A percentile compares a stretch with the other conserved stretches of the same genome.
Conservation (phyloP, 202 grass and related monocot species). For the Dendrocalamus latiflorus region DNA sequence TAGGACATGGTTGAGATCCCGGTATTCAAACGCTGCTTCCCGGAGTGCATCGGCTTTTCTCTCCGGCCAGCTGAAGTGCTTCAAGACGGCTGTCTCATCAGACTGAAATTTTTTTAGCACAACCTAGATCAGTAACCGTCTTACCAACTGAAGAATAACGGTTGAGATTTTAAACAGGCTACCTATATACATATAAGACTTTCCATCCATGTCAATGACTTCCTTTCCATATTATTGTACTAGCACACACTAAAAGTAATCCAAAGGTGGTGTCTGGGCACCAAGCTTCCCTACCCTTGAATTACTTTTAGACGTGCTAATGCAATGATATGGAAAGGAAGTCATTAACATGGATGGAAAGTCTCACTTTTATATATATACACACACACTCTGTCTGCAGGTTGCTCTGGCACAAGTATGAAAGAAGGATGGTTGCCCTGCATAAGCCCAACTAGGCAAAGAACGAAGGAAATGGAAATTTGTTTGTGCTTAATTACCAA, state of each 20-base stretch:
- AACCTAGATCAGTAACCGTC: not conserved
- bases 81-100: constrained; percentile 78
- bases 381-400: not conserved
- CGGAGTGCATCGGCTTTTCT: constrained; percentile 72
- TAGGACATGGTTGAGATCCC: constrained; percentile 54
- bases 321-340: no score
- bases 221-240: no score
- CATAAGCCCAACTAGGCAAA: not conserved
- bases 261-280: no score
- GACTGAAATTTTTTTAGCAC: constrained; percentile 25
- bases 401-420: not conserved
- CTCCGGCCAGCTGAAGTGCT: constrained; percentile 94
- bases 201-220: no score
- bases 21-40: constrained; percentile 76
- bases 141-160: not conserved
- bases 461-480: not conserved
- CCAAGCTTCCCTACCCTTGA: no score
- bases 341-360: no score
- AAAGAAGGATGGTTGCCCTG: not conserved
- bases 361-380: no score
- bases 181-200: no score
- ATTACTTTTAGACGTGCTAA: no score
- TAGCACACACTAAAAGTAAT: no score
- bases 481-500: constrained; percentile 45
- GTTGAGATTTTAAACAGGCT: no score